Conservation (phyloP, 1,284 basidiomycete genomes). For the Erythrobasidium hasegawianum region DNA sequence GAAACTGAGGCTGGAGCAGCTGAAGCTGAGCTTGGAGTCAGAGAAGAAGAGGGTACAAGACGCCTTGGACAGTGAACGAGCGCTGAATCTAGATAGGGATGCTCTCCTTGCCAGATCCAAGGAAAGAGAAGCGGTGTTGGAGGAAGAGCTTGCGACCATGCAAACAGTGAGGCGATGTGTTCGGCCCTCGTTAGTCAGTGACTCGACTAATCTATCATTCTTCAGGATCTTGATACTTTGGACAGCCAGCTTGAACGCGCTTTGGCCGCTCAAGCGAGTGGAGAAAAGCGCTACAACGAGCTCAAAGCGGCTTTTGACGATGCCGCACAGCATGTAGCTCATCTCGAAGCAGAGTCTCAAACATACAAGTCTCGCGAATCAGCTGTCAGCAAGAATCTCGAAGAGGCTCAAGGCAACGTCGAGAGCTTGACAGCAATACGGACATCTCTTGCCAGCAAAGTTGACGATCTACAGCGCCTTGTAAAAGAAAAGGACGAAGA, state of each 20-base stretch:
- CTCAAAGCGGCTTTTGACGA: constrained; percentile 38
- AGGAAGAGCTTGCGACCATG: constrained; percentile 75
- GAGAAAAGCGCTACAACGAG: constrained; percentile 38
- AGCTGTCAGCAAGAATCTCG: constrained; percentile 14
- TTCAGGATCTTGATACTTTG: constrained; percentile 69
- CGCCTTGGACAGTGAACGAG: constrained; percentile 75
- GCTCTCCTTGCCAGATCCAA: constrained; percentile 78
- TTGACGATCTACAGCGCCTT: constrained; percentile 69
- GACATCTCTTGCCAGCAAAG: constrained; percentile 46
- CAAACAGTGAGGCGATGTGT: constrained; percentile 59
- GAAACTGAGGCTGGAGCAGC: constrained; percentile 67
- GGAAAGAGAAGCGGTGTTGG: constrained; percentile 73
- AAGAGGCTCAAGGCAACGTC: neutral
- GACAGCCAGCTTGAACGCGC: constrained; percentile 82
- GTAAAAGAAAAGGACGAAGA: constrained; percentile 76
- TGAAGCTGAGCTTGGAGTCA: constrained; percentile 72
- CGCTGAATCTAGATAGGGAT: constrained; percentile 78
- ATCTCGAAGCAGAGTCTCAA: constrained; percentile 10
- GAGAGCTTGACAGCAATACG: constrained; percentile 2
- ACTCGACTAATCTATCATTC: neutral
- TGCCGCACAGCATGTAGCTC: constrained; percentile 24
- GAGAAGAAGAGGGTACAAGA: constrained; percentile 79
- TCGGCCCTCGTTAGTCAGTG: too few relatives aligned
- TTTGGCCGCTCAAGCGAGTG: constrained; percentile 38
- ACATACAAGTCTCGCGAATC: constrained; percentile 27